Base-by-base conservation (phyloP, 2,329 filamentous ascomycete species). In the Apiospora sp. region DNA sequence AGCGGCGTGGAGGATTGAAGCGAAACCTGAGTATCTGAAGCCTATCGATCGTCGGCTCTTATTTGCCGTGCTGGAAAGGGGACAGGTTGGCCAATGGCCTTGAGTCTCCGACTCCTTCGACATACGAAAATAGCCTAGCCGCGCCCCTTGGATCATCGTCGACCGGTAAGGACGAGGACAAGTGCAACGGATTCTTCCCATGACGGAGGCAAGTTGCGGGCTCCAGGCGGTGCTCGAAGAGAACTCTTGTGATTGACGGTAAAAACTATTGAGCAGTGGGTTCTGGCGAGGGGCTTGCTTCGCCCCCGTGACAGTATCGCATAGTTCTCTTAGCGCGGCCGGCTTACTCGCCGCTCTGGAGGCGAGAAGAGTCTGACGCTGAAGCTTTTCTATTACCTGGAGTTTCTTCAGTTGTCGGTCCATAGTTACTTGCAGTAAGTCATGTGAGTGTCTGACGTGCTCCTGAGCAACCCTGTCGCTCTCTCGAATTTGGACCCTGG, bases 81-180 rank as follows among this genome's bases (percentile, higher is more conserved):
- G 70, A 22, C 72, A 73, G 46, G 44, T 41, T 24, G 72, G 67
- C 70, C 72, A 73, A 67, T 73, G 72, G 7, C 67, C 48, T 5
- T 46, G 67, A 16, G 14, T 68, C 37, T 71, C 70, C 14, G 4
- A 44, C 13, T 69, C 24, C 3, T 37, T n/a, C 34, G 72, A 70
- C 16, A 73, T 1, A n/a, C 58, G 54, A 19, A 67, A 19, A n/a
- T 70, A 44, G 43, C 72, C 72, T 24, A 54, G 24, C n/a, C 37
- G 67, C 34, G 70, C 54, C 2, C 8, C 22, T 4, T 13, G 54
- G n/a, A 13, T 7, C 14, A 16, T 22, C 22, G n/a, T 48, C 37
- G 4, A 48, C 37, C 43, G 70, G 24, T 67, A 19, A 44, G 70
- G 30, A 22, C 51, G 72, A 68, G n/a, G 41, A 24, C 72, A 73